Evolutionary conservation across 306 rosid genomes (phyloP).

Genomic region (Cyclanthera cordifolia): DNA sequence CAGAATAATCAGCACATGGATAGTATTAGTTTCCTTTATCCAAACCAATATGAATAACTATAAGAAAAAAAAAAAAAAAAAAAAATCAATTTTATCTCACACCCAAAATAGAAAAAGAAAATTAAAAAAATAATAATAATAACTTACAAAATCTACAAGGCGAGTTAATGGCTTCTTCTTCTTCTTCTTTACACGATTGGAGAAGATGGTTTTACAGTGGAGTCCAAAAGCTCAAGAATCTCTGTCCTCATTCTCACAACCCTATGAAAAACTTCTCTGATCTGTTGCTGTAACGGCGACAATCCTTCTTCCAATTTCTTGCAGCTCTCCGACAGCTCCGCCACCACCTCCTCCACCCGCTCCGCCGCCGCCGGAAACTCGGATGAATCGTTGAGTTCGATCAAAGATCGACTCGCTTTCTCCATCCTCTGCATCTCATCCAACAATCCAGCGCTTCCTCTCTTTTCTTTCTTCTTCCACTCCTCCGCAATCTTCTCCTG

Average conservation of each 20-base stretch:
- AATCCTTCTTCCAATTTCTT: constrained; percentile 69
- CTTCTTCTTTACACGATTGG: constrained; percentile 25
- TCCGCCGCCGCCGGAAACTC: constrained; percentile 52
- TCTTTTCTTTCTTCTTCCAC: constrained; percentile 97
- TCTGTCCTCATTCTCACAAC: constrained; percentile 70
- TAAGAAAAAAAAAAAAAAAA: too few species aligned
- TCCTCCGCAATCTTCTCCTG: constrained; percentile 85
- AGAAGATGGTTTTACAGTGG: constrained; percentile 33
- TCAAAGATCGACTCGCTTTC: constrained; percentile 37
- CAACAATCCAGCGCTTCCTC: constrained; percentile 45
- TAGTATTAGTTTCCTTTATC: too few species aligned
- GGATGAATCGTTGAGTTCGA: constrained; percentile 55
- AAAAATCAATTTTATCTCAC: too few species aligned
- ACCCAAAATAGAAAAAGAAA: too few species aligned
- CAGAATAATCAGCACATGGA: too few species aligned
- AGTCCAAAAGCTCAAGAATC: constrained; percentile 60
- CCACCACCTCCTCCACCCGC: constrained; percentile 50
- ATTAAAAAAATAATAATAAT: too few species aligned
- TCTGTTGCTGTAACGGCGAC: constrained; percentile 76
- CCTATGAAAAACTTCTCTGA: constrained; percentile 80
- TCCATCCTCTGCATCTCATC: constrained; percentile 87
- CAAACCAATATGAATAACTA: too few species aligned
- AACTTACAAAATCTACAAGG: too few species aligned
- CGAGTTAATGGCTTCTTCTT: background rate
- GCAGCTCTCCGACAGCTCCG: constrained; percentile 57